phyloP scores from a whole-genome alignment of 768 basidiomycete genomes.

The Dioszegia hungarica region DNA sequence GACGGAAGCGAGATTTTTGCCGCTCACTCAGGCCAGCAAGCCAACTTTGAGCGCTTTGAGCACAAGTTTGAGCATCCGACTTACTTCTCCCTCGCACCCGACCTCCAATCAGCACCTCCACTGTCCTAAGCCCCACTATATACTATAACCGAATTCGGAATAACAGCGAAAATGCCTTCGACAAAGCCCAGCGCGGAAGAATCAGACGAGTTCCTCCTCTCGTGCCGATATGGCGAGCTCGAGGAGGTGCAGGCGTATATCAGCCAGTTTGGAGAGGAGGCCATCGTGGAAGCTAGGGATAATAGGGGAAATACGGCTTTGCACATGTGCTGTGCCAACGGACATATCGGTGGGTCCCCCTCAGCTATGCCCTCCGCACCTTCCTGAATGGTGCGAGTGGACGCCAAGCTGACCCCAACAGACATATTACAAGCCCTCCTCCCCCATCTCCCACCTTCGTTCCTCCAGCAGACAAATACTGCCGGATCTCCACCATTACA shows the following conservation, averaged over 20 bases:
- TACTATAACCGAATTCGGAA: too few relatives aligned
- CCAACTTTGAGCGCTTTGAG: too few relatives aligned
- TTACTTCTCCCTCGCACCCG: too few relatives aligned
- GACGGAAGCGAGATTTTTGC: too few relatives aligned
- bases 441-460: conserved; percentile 55
- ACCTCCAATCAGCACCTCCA: too few relatives aligned
- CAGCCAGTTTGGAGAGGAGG: conserved; percentile 55
- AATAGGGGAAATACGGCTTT: conserved; percentile 72
- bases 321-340: conserved; percentile 86
- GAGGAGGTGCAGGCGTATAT: conserved; percentile 69
- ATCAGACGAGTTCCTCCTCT: conserved; percentile 67
- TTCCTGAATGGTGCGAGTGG: background rate
- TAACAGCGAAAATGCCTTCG: background rate
- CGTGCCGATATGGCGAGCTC: conserved; percentile 82
- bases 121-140: too few relatives aligned
- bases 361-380: too few relatives aligned
- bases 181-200: conserved; percentile 46
- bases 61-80: too few relatives aligned
- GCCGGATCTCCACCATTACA: conserved; percentile 80
- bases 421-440: conserved; percentile 73
- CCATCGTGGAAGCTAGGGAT: conserved; percentile 57
- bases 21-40: too few relatives aligned
- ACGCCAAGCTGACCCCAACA: conserved; percentile 40
- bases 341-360: conserved; percentile 72
- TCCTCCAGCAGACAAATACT: conserved; percentile 62